These are phyloP conservation scores for Termitomyces sp. DNA, from an alignment of 768 basidiomycete species.

Conservation along the genomic window DNA sequence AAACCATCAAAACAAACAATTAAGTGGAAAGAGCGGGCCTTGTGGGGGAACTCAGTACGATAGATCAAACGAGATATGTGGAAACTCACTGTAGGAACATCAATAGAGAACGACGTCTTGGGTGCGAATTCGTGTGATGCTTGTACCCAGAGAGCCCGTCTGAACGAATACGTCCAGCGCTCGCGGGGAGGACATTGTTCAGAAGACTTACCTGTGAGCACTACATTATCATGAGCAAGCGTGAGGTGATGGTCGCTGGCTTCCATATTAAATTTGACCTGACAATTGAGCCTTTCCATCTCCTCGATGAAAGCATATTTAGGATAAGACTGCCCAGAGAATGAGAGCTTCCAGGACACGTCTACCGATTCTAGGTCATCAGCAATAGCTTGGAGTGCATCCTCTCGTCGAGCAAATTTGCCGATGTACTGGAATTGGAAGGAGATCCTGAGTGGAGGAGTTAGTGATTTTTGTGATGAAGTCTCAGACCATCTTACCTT, in stretches of 20 bases:
- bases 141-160: slow-evolving; percentile 25
- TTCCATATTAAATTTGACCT: slow-evolving; percentile 14
- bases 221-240: slow-evolving; percentile 18
- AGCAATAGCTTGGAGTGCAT: neutral
- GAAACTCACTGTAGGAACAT: slow-evolving; percentile 15
- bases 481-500: slow-evolving; percentile 16
- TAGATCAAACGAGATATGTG: neutral
- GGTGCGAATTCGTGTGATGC: slow-evolving; percentile 26
- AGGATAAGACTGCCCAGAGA: slow-evolving; percentile 21
- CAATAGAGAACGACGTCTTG: slow-evolving; percentile 20
- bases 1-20: slow-evolving; percentile 15
- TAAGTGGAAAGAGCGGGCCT: slow-evolving; percentile 12
- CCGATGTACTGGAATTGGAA: slow-evolving; percentile 21
- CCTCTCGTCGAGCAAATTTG: slow-evolving; percentile 19
- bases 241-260: slow-evolving; percentile 17
- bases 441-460: slow-evolving; percentile 6
- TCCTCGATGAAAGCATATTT: slow-evolving; percentile 19
- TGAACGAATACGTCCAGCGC: neutral
- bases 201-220: slow-evolving; percentile 22
- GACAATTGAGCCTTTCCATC: neutral
- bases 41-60: neutral
- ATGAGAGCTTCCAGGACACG: slow-evolving; percentile 31
- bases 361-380: slow-evolving; percentile 22
- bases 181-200: neutral
- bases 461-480: neutral